Percentiles rank a stretch among this genome's conserved stretches.
Evolutionary conservation across 2,329 filamentous ascomycete genomes (phyloP).

Genomic region (Hymenoscyphus repandus): DNA sequence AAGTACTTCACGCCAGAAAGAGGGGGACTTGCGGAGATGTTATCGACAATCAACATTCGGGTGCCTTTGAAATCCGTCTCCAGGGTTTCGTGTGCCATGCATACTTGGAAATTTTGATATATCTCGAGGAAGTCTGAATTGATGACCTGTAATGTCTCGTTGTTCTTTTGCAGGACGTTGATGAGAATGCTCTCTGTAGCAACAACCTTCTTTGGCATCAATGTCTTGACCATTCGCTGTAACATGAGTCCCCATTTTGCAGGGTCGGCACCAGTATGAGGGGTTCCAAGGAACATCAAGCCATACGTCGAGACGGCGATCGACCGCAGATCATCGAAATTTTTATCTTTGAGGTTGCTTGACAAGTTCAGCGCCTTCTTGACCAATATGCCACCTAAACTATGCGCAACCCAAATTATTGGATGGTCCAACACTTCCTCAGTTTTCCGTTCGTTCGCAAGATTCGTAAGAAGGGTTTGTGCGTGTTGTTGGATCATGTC

Average conservation of each 20-base stretch:
- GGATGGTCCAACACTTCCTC: conserved; percentile 54
- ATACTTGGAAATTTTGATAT: conserved; percentile 64
- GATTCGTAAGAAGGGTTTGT: conserved; percentile 58
- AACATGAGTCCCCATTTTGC: conserved; percentile 64
- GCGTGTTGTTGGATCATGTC: conserved; percentile 67
- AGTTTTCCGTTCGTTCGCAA: conserved; percentile 58
- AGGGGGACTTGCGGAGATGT: conserved; percentile 63
- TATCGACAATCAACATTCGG: conserved; percentile 61
- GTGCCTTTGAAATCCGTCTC: conserved; percentile 64
- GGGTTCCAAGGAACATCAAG: conserved; percentile 72
- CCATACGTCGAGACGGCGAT: conserved; percentile 72
- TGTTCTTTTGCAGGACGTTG: conserved; percentile 66
- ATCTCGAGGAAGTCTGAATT: conserved; percentile 69
- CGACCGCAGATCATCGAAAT: conserved; percentile 59
- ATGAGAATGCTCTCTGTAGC: conserved; percentile 64
- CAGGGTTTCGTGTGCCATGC: conserved; percentile 72
- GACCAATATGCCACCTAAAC: conserved; percentile 66
- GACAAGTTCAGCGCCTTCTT: conserved; percentile 67
- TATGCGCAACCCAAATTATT: conserved; percentile 73
- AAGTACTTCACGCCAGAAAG: conserved; percentile 66
- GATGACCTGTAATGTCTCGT: conserved; percentile 69
- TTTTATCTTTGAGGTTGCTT: conserved; percentile 52
- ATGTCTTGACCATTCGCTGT: conserved; percentile 60
- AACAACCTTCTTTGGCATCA: conserved; percentile 61
- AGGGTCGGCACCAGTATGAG: conserved; percentile 64